Evolutionary conservation across 768 basidiomycete species (phyloP), one percentile per base, ranked within the genome.

Genomic region (Sarcodon aspratus): DNA sequence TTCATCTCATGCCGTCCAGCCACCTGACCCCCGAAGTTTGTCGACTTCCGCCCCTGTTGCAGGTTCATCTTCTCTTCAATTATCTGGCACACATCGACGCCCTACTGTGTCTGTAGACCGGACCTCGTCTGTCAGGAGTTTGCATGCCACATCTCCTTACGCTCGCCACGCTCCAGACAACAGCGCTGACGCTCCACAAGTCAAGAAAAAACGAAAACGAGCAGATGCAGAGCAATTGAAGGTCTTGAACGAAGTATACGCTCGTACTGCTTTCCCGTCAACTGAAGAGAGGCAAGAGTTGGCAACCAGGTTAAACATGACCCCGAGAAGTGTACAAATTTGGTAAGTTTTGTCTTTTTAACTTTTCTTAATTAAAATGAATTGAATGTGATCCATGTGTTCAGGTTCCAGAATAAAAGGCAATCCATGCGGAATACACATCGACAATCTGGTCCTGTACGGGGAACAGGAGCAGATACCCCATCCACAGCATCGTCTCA

Each of bases 171-270:
- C 62, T 17, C 57, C 62, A 18, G 40, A 13, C 11, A 42, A 9
- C 40, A 9, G 8, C 27, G 15, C 72, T 35, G 61, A 69, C 33
- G 77, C 84, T 47, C 76, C 83, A n/a, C 69, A 75, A 37, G 79
- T 88, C 56, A 91, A 90, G 72, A 89, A 88, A 71, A 90, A 90
- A 66, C 77, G 87, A 63, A 87, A 86, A 70, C 79, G 87, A 50
- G 88, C 87, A 6, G 85, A 88, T 56, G 82, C 85, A 11, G 73
- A 74, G 36, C 88, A 91, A 57, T 69, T 90, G 51, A 84, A 84
- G 61, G 78, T 86, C 31, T 70, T 91, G 61, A 90, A 88, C 60
- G 83, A 84, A 59, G 82, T 80, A 0, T 91, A 88, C 61, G 71
- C 69, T 53, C 77, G 87, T 50, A 91, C 88, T 3, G 86, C 88